Evolutionary conservation across 805 yeast species (phyloP).

Genomic region (Metschnikowia kofuensis): DNA sequence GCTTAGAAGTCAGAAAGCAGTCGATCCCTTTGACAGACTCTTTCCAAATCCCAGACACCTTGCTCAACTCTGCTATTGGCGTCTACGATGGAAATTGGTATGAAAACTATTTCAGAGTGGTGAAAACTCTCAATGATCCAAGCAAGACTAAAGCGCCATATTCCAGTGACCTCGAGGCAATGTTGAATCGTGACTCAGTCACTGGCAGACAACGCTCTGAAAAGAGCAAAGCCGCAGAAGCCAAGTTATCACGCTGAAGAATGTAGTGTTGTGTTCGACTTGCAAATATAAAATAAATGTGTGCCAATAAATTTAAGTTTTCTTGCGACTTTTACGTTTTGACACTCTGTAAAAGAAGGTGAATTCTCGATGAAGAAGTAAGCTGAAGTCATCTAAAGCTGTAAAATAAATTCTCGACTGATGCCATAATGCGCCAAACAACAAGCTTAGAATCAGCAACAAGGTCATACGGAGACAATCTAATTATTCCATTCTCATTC

Average conservation of each 20-base stretch:
- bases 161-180: slow-evolving; percentile 17
- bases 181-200: slow-evolving; percentile 17
- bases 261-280: neutral
- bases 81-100: slow-evolving; percentile 20
- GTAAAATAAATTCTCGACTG: neutral
- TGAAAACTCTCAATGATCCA: slow-evolving; percentile 17
- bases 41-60: slow-evolving; percentile 20
- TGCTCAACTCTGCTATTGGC: slow-evolving; percentile 20
- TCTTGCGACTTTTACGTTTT: neutral
- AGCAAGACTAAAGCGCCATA: slow-evolving; percentile 20
- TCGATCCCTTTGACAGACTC: slow-evolving; percentile 20
- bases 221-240: slow-evolving; percentile 7
- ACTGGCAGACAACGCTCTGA: slow-evolving; percentile 15
- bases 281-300: neutral
- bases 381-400: neutral
- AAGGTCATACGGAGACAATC: no score
- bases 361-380: no score
- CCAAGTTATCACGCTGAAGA: slow-evolving; percentile 13
- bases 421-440: neutral
- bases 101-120: slow-evolving; percentile 19
- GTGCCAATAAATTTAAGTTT: no score
- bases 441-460: no score
- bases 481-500: no score
- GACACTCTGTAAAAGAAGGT: neutral
- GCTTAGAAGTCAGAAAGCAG: slow-evolving; percentile 16